Percentiles rank a stretch among this genome's conserved stretches.
Evolutionary conservation across 2,329 filamentous ascomycete genomes (phyloP).

Genomic region (Akanthomyces dipterigenus): DNA sequence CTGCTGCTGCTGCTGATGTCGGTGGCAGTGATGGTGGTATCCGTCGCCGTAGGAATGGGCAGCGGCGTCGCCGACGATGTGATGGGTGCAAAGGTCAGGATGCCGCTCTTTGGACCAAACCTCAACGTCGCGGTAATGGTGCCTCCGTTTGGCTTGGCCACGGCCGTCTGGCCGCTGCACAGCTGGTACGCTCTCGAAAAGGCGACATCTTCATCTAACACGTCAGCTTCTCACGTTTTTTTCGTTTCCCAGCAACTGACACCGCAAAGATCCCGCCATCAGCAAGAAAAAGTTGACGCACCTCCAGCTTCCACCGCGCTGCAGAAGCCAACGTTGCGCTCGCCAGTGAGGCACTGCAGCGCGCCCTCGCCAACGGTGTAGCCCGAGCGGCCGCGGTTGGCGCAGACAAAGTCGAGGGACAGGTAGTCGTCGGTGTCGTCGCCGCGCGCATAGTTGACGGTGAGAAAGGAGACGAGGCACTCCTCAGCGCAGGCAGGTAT

Average conservation of each 20-base stretch:
- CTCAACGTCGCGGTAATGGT: conserved; percentile 53
- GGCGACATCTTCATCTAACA: conserved; percentile 25
- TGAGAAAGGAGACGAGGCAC: conserved; percentile 59
- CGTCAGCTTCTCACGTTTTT: too few relatives aligned
- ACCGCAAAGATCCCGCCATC: too few relatives aligned
- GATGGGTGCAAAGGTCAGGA: conserved; percentile 24
- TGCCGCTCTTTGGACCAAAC: conserved; percentile 22
- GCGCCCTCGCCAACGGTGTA: conserved; percentile 68
- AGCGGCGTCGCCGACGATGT: not conserved
- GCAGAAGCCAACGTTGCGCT: conserved; percentile 45
- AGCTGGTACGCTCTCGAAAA: conserved; percentile 49
- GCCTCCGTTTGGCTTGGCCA: conserved; percentile 50
- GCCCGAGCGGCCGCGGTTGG: conserved; percentile 48
- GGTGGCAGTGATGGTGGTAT: not conserved
- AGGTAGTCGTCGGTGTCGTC: conserved; percentile 41
- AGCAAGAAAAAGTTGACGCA: conserved; percentile 13
- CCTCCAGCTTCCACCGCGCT: conserved; percentile 32
- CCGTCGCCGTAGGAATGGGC: not conserved
- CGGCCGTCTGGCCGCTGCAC: conserved; percentile 45
- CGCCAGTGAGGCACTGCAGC: conserved; percentile 57
- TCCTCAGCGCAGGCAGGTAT: conserved; percentile 52
- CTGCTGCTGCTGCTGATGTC: not conserved
- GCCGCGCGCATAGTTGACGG: conserved; percentile 45
- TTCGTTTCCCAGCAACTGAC: too few relatives aligned
- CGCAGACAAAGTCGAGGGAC: conserved; percentile 59